Evolutionary conservation across 1,284 basidiomycete genomes (phyloP), one percentile per base, ranked within the genome.

Genomic region (Rhodotorula mucilaginosa): DNA sequence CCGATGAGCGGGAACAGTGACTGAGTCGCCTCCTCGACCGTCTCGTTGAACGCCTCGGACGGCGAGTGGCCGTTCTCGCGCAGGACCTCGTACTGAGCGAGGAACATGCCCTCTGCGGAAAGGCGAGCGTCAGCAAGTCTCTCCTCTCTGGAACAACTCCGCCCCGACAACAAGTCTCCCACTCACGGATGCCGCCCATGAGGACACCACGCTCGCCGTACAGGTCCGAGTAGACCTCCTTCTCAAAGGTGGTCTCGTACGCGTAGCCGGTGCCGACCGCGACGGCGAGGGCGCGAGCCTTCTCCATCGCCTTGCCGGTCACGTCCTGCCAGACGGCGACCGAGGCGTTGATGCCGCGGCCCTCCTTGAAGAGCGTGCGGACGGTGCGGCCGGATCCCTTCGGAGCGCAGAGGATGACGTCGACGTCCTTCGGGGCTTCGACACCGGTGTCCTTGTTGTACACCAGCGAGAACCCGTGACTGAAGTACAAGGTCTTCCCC

Each of bases 161-260:
- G 75, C 65, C 44, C 71, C 31, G 7, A 72, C 61, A 51, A 1
- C 26, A 58, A 51, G 26, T 3, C 49, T 13, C 5, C 7, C 8
- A 87, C 89, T 77, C 83, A 90, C 89, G 94, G 82, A 99, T 98
- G 83, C 90, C 96, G 81, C 96, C 96, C 96, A 98, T 98, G 80
- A 99, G 88, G 81, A 97, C 95, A 87, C 97, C 97, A 87, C 96
- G 95, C 87, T 99, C 97, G 84, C 97, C 97, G 83, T 97, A 99
- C 74, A 99, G 86, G 83, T 99, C 97, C 69, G 97, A 99, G 88
- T 92, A 98, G 74, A 98, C 97, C 85, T 99, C 96, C 87, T 97
- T 98, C 87, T 98, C 87, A 79, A 99, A 99, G 74, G 97, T 97
- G 61, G 97, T 99, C 85, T 99, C 96, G 82, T 97, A 97, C 83